Conservation (phyloP, 352 stramenopile genomes). For the Chrysophaeum taylorii region DNA sequence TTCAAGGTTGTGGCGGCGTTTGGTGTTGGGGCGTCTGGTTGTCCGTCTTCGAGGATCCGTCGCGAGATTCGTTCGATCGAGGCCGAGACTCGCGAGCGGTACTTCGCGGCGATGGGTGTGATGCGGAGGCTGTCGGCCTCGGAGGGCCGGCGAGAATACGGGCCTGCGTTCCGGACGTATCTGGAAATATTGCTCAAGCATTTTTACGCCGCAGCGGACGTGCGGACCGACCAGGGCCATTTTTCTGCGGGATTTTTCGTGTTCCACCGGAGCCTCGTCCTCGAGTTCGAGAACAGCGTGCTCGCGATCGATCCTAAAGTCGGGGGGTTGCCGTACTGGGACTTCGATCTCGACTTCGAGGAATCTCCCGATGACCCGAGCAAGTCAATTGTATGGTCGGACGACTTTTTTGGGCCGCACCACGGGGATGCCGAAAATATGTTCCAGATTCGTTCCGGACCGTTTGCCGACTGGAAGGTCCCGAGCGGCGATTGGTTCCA, state of each 20-base stretch:
- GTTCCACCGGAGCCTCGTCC: background rate
- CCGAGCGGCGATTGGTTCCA: no score
- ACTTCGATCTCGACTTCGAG: background rate
- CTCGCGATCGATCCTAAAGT: background rate
- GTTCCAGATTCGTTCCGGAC: background rate
- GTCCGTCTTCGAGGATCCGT: no score
- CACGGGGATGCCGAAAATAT: background rate
- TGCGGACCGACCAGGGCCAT: background rate
- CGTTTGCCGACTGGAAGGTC: background rate
- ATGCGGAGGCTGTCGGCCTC: no score
- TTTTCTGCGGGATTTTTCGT: background rate
- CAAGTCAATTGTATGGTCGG: background rate
- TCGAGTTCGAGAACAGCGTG: background rate
- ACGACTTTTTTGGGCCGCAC: background rate
- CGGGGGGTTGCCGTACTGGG: background rate
- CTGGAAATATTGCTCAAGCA: background rate
- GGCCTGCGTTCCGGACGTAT: background rate
- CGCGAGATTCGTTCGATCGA: no score
- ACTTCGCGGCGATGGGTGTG: no score
- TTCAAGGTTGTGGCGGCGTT: no score
- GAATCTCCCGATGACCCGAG: background rate
- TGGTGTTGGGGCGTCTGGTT: no score
- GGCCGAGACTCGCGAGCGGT: no score
- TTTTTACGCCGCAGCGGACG: background rate
- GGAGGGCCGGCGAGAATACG: no score